phyloP scores from a whole-genome alignment of 2,329 filamentous ascomycete species.

The Xylariaceae sp. region DNA sequence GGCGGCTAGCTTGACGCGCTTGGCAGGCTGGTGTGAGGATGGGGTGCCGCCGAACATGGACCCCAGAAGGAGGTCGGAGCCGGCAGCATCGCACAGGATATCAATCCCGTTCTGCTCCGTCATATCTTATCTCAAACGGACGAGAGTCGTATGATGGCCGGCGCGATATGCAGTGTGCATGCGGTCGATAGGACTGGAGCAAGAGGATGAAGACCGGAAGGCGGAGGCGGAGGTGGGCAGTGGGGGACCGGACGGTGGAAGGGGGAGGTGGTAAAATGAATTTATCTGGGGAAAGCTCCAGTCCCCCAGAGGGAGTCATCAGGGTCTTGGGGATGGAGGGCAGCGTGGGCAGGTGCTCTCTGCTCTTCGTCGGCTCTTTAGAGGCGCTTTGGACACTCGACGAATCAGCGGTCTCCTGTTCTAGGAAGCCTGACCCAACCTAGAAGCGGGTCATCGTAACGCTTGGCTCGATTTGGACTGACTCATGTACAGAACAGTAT shows the following conservation, averaged over 20 bases:
- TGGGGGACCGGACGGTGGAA: not conserved
- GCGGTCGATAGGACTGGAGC: not conserved
- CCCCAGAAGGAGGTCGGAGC: constrained; percentile 14
- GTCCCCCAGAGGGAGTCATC: too few relatives aligned
- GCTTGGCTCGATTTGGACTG: too few relatives aligned
- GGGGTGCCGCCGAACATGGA: constrained; percentile 5
- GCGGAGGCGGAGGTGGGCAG: constrained; percentile 2
- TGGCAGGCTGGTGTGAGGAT: constrained; percentile 4
- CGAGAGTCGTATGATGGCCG: not conserved
- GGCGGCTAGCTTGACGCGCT: constrained; percentile 16
- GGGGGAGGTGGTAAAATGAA: too few relatives aligned
- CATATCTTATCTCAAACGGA: constrained; percentile 10
- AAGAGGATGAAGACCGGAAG: not conserved
- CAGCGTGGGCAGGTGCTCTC: too few relatives aligned
- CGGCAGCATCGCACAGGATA: constrained; percentile 26
- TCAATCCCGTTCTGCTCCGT: constrained; percentile 24
- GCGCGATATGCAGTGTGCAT: not conserved
- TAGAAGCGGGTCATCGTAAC: too few relatives aligned
- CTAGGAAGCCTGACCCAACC: too few relatives aligned
- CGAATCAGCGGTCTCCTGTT: too few relatives aligned
- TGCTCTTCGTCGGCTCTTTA: too few relatives aligned
- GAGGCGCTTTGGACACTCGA: too few relatives aligned
- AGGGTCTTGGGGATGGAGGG: too few relatives aligned
- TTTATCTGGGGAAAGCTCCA: too few relatives aligned
- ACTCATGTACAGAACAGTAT: too few relatives aligned